phyloP scores from a whole-genome alignment of 176 grass and related monocot genomes.

The Juncus effusus region DNA sequence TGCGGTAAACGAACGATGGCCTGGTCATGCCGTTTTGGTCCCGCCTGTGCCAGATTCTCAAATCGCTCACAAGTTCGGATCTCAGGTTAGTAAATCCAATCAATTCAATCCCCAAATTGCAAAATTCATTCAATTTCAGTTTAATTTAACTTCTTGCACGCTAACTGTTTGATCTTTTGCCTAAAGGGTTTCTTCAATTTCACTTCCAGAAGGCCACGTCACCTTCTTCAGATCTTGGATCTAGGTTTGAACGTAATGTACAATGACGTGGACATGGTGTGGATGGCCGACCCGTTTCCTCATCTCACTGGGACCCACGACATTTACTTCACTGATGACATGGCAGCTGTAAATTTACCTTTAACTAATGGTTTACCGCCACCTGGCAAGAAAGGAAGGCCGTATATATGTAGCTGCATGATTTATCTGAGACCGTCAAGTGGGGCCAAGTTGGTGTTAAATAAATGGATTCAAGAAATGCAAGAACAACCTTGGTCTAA shows the following conservation, averaged over 20 bases:
- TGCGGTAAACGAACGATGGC: slow-evolving; percentile 74
- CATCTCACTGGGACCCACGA: slow-evolving; percentile 71
- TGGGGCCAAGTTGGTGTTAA: slow-evolving; percentile 65
- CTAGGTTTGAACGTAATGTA: slow-evolving; percentile 89
- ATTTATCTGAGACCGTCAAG: slow-evolving; percentile 74
- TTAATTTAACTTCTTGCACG: background rate
- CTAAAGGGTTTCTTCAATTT: slow-evolving; percentile 96
- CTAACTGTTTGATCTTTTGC: slow-evolving; percentile 32
- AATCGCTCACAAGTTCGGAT: slow-evolving; percentile 87
- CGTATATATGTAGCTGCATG: slow-evolving; percentile 98
- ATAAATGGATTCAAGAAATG: slow-evolving; percentile 87
- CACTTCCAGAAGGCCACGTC: slow-evolving; percentile 74
- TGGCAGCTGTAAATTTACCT: slow-evolving; percentile 58
- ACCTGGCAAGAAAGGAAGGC: slow-evolving; percentile 80
- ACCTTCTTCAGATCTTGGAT: slow-evolving; percentile 85
- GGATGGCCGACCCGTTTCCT: slow-evolving; percentile 75
- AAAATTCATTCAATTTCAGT: background rate
- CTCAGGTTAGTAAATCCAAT: slow-evolving; percentile 45
- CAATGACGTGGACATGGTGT: slow-evolving; percentile 97
- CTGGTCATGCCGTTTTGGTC: slow-evolving; percentile 83
- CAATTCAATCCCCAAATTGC: background rate
- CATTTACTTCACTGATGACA: slow-evolving; percentile 95
- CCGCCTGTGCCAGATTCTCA: slow-evolving; percentile 72
- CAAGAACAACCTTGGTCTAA: slow-evolving; percentile 85
- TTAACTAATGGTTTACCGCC: slow-evolving; percentile 57